Evolutionary conservation across 2,329 filamentous ascomycete genomes (phyloP), one percentile per base, ranked within the genome.

Genomic region (Aspergillus fumigatus): DNA sequence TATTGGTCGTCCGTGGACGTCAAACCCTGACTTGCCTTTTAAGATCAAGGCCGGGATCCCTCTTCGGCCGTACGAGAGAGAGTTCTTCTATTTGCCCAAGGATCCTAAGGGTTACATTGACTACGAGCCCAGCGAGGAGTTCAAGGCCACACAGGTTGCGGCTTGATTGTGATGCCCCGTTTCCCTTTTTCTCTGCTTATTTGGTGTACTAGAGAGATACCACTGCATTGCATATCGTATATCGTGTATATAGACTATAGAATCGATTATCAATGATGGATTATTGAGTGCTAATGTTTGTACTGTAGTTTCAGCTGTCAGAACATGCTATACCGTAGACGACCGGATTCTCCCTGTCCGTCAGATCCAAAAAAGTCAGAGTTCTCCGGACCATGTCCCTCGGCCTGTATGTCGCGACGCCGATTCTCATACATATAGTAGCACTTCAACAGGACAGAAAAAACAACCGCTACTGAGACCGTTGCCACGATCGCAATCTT

Each of bases 11-110:
- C 68, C 68, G 7, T 81, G 72, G 53, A 76, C 76, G 17, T 63
- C 77, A 14, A 81, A 76, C 54, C 78, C 79, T 0, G 79, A 81
- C 54, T 57, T 81, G 52, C 68, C 75, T 1, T 79, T 72, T 63
- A 68, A 74, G n/a, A 51, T 78, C 1, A 68, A 72, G 67, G 57
- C 76, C 40, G 69, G 69, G 0, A 59, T 80, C 8, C 61, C 67
- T 1, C 58, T 80, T 11, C 66, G 65, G 5, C 64, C 68, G 7
- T 79, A 79, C 54, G 60, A 77, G 50, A 63, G 77, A 8, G 61
- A 70, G 0, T 70, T 66, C 0, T 79, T 81, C 53, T 81, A 81
- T 56, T 41, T 58, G 0, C 49, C 63, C 17, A 70, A 73, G 60
- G 59, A 67, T 3, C 60, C 70, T 0, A 66, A 65, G 50, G 77